Evolutionary conservation across 148 eudicot species (phyloP), one percentile per base, ranked within the genome.

Genomic region (Fallopia convolvulus): DNA sequence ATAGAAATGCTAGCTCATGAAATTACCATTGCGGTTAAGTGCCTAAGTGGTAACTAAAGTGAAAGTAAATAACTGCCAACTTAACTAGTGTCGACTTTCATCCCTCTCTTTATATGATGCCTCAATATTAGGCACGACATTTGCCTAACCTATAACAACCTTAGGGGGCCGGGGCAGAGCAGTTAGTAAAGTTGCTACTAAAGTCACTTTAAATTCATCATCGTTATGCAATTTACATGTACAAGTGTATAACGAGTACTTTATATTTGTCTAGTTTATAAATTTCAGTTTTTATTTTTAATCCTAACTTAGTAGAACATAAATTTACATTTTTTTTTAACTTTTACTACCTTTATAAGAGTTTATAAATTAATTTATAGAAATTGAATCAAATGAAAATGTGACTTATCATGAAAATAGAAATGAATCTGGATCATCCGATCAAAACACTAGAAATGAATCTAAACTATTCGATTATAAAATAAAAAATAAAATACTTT

Each of bases 141-240:
- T 68, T 17, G 44, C 44, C 72, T 68, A 68, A 68, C 46, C 72
- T 68, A 68, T 32, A 12, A 30, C 70, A 30, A 12, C 32, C 63
- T 5, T 32, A 30, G 65, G 70, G 70, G 40, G 41, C 18, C 70
- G 70, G 40, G 41, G 40, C 70, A 65, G 13, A 30, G 70, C 41
- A 30, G 70, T 65, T 65, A 65, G 8, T 58, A 63, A 63, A 65
- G 70, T 63, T 63, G 39, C 70, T 63, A 4, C 40, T 30, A 63
- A 63, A 26, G 40, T 63, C 70, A 32, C 39, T 63, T 63, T 30
- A 63, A 58, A 9, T 26, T 4, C 40, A 60, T 60, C 66, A 60
- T 53, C 7, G 21, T 7, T 60, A 60, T 21, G 66, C 23, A 21
- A 21, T 21, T 21, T 21, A 21, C 21, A 6, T 21, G 11, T n/a